Conservation (phyloP, 306 rosid genomes). For the Pyrus communis region DNA sequence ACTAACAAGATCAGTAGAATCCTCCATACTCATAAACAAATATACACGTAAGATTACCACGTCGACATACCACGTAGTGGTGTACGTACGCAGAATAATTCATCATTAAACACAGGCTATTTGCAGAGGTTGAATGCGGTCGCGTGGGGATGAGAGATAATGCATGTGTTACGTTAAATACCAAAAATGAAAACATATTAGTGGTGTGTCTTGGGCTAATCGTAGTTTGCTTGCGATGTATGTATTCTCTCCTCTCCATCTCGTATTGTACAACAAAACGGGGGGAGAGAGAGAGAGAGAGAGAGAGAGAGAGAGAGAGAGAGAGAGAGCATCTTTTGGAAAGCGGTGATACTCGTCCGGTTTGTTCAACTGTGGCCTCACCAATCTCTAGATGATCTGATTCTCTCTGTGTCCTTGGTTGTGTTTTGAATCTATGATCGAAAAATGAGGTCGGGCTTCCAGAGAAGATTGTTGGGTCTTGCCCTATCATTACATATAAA, state of each 20-base stretch:
- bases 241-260: neutral
- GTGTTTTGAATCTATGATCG: conserved; percentile 32
- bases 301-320: conserved; percentile 19
- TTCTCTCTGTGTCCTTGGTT: conserved; percentile 15
- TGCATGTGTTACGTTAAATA: conserved; percentile 26
- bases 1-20: too few species aligned
- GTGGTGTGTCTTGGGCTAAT: conserved; percentile 55
- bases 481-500: neutral
- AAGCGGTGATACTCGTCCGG: conserved; percentile 85
- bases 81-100: neutral
- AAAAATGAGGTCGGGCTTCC: conserved; percentile 20
- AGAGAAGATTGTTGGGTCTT: conserved; percentile 23
- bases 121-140: conserved; percentile 26
- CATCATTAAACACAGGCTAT: neutral
- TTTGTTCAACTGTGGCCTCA: conserved; percentile 46
- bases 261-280: conserved; percentile 41
- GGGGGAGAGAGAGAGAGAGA: neutral
- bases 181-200: conserved; percentile 4
- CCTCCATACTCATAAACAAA: too few species aligned
- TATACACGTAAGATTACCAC: too few species aligned
- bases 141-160: conserved; percentile 35
- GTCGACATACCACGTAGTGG: neutral
- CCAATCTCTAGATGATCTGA: conserved; percentile 52
- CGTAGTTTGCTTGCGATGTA: conserved; percentile 18
- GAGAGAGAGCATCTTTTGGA: conserved; percentile 70